Evolutionary conservation across 1,284 basidiomycete genomes (phyloP), one percentile per base, ranked within the genome.

Genomic region (Macrocystidia cucumis): DNA sequence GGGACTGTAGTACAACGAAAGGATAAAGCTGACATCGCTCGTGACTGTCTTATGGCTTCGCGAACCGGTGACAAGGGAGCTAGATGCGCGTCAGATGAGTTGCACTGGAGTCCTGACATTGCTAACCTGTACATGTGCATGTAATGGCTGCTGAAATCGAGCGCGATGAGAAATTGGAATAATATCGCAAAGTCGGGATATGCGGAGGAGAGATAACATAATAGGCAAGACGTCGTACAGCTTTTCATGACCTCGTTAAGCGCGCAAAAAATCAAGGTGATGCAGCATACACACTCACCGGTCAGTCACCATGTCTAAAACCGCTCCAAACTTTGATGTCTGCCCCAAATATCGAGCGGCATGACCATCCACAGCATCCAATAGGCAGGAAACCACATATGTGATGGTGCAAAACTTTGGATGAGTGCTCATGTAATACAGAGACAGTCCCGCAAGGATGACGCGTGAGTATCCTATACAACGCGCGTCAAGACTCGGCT

Each of bases 281-380:
- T 29, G 13, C 8, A 29, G 16, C 22, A 25, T 37, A 62, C 71
- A 47, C 44, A 87, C 85, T 83, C 69, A 95, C 89, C 95, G 72
- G 60, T 99, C 95, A n/a, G 96, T 98, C 37, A 99, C 95, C 96
- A 99, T 99, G 62, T 99, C 96, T 49, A 99, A 66, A 25, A 98
- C 95, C 3, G 92, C 93, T 25, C 96, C 96, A 59, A 98, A 98
- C 63, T 95, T 95, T 40, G 88, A 91, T 12, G 89, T 81, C 62
- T 99, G 95, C 5, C 80, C 80, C 22, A 97, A 64, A 2, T 77
- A 76, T 39, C 96, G 74, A n/a, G 96, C 96, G 3, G 88, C 93
- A 55, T 86, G 81, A 2, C 96, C 96, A 51, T 99, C 96, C 30
- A 93, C 85, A 11, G 91, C 96, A 55, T 99, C 96, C 44, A 99